Evolutionary conservation across 768 basidiomycete species (phyloP), one percentile per base, ranked within the genome.

Genomic region (Amanita rubescens): DNA sequence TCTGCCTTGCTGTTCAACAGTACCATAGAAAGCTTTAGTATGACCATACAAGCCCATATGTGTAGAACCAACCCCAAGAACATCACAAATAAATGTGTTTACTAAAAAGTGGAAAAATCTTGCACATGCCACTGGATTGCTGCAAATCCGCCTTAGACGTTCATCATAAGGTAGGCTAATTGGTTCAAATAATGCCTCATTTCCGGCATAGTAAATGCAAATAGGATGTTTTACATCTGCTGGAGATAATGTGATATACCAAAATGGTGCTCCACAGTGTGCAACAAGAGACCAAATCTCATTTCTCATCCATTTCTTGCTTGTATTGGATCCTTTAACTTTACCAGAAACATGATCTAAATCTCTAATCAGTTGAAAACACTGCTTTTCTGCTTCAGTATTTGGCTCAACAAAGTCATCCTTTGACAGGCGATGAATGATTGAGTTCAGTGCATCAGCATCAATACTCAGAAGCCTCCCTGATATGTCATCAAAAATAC

Each of bases 1-100:
- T n/a, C n/a, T n/a, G n/a, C n/a, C n/a, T n/a, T n/a, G n/a, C n/a
- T n/a, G n/a, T n/a, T n/a, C n/a, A n/a, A n/a, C n/a, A n/a, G n/a
- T n/a, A n/a, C n/a, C n/a, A n/a, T n/a, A 64, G 53, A 71, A 74
- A 0, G 67, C 72, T 12, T 43, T 38, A 1, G 71, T 57, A 3
- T 50, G 3, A 0, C 73, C 71, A 4, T 71, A 58, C 1, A 72
- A 33, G n/a, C n/a, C n/a, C n/a, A n/a, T n/a, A n/a, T n/a, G n/a
- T n/a, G n/a, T n/a, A n/a, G n/a, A n/a, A n/a, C n/a, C 33, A 34
- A 7, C 6, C 7, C 57, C 55, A 6, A 65, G 49, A 1, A 67
- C 52, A 54, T 66, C 55, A 32, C 57, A 58, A 15, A 69, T 58
- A 51, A 69, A 68, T 5, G 54, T 14, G 3, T 56, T 22, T 19